Base-by-base conservation (phyloP, 345 rosid genomes). In the Citrus cavaleriei region DNA sequence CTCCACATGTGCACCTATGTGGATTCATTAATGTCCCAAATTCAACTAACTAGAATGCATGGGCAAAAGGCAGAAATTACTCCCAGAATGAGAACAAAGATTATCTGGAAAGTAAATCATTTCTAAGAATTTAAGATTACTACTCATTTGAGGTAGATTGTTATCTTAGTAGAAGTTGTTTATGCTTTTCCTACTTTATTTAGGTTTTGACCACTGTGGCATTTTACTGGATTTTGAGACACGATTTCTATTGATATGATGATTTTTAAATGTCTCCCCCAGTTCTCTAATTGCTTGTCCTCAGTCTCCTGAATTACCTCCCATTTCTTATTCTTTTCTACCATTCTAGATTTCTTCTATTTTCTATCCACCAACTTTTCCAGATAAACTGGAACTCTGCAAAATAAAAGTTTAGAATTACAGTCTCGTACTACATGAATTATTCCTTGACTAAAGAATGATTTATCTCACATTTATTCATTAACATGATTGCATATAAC, bases 381-480 rank as follows among this genome's bases (percentile, higher is more conserved):
- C 13, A 18, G 60, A 30, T 49, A 14, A 46, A 42, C 24, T 24
- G 34, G 58, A 70, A 16, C n/a, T 54, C 58, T 18, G 2, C 58
- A 54, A 54, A 54, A 46, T 32, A 70, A 18, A 14, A 2, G 4
- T 46, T 70, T 70, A 42, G 42, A 66, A 37, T 16, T 25, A 27
- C 1, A 3, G 13, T 70, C 3, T 51, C 22, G 7, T 46, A 27
- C 37, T 28, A 46, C 10, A 70, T 25, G 35, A 25, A 10, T 19
- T 63, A 62, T 40, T 79, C 70, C 24, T 59, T 61, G 40, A 38
- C 8, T 35, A 37, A 64, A 78, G 68, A 70, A 75, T 73, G 27
- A 34, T 55, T 34, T 32, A 42, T 57, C 25, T 35, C 49, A 19
- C 30, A 38, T 68, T 68, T 46, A 18, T 24, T 14, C 25, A 34